Percentiles rank a stretch among this genome's conserved stretches.
phyloP scores from a whole-genome alignment of 2,329 filamentous ascomycete genomes.

The Boeremia lycopersici region DNA sequence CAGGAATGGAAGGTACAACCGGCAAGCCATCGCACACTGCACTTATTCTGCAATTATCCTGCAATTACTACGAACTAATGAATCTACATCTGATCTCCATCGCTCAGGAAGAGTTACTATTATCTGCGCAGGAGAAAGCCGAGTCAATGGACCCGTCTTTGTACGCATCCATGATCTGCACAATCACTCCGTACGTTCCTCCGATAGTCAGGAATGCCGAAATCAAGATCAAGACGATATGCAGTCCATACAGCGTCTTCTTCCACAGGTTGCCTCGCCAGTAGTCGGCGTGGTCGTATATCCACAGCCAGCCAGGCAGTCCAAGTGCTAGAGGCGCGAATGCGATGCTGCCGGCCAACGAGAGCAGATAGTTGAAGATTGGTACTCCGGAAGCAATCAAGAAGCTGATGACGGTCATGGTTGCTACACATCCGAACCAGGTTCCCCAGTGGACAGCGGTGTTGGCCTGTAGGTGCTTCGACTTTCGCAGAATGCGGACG shows the following conservation, averaged over 20 bases:
- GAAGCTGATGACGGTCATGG: constrained; percentile 54
- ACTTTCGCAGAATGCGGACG: constrained; percentile 58
- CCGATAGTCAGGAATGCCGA: constrained; percentile 57
- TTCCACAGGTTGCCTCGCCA: constrained; percentile 44
- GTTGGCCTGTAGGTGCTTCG: constrained; percentile 57
- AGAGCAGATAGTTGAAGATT: constrained; percentile 60
- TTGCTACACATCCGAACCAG: constrained; percentile 56
- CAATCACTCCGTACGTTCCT: constrained; percentile 58
- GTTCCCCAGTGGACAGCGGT: constrained; percentile 57
- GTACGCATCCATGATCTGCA: constrained; percentile 60
- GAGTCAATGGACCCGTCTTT: constrained; percentile 53
- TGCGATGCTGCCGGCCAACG: constrained; percentile 56
- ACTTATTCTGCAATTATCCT: too few species aligned
- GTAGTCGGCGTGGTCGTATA: constrained; percentile 56
- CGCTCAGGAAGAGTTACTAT: constrained; percentile 36
- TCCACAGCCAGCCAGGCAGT: constrained; percentile 58
- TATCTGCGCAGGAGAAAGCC: constrained; percentile 40
- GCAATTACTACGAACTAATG: background rate
- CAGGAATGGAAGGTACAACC: background rate
- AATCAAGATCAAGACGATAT: constrained; percentile 52
- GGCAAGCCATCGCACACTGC: background rate
- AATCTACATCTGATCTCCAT: background rate
- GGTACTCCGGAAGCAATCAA: constrained; percentile 61
- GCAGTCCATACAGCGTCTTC: constrained; percentile 49
- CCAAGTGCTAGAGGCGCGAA: constrained; percentile 59